Evolutionary conservation across 1,284 basidiomycete species (phyloP), one percentile per base, ranked within the genome.

Genomic region (Exobasidium cylindrosporum): DNA sequence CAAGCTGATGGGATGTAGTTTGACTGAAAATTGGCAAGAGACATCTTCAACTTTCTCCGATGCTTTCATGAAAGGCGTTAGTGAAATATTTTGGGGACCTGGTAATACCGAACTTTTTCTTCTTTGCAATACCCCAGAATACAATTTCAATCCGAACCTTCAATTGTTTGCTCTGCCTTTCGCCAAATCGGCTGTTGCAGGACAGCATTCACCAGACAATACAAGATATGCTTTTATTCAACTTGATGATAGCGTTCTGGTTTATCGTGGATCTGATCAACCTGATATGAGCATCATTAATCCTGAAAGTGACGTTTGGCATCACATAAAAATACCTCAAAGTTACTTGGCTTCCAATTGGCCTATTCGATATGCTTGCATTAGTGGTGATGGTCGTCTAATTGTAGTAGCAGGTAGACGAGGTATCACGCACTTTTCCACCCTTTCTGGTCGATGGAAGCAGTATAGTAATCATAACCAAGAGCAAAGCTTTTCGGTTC

Each of bases 261-360:
- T 98, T n/a, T 98, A 97, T 78, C 87, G 96, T 62, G 95, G 96
- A 1, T 90, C 92, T 23, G 95, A 98, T 80, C 93, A 97, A 81
- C 93, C 92, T 6, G 95, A 98, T 76, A 90, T 96, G 87, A 94
- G 92, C 75, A 88, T 98, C 54, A 97, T 98, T 79, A 97, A 97
- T 76, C 95, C 95, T n/a, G 94, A 97, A 76, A 92, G 91, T 2
- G 95, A 97, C 73, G 92, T 97, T 6, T 77, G 75, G 75, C 75
- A 70, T 28, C 65, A 67, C 46, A 59, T 73, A 56, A 66, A 62
- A 35, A 87, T 98, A n/a, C 96, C 96, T 0, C 87, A 89, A 72
- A 83, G 84, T 23, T 99, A 98, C 81, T 83, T 97, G 43, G 86
- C 92, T 0, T 85, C 87, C 13, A 96, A 98, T 73, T 97, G 95